Base-by-base conservation (phyloP, 2,329 filamentous ascomycete species). In the Pseudogymnoascus sp. region DNA sequence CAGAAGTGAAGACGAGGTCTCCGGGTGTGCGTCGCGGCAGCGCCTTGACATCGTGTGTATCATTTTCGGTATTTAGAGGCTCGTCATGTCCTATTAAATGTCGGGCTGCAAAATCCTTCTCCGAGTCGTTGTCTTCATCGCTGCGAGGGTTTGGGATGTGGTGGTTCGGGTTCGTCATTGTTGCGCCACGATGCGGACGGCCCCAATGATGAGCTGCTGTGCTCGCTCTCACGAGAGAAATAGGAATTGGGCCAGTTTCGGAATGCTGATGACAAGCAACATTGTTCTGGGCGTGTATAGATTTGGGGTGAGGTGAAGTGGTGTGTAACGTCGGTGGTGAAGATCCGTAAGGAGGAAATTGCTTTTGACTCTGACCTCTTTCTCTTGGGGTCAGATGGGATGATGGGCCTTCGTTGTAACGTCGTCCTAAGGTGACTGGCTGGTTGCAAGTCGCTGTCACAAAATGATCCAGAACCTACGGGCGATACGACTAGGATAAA, bases 1-100 rank as follows among this genome's bases (percentile, higher is more conserved):
- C 61, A 47, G 28, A 42, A 38, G 53, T 50, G 59, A 50, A 62
- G 63, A 68, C 67, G 59, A 35, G 16, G 50, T 56, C 50, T 10
- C 35, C 50, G 1, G n/a, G 50, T 33, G 16, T 31, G 50, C 11
- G 28, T 33, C 28, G 50, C 16, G 16, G 28, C 50, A 18, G 50
- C 16, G n/a, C 10, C 28, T 56, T 33, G 1, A 56, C 28, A 11
- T 33, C 16, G 28, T 56, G 50, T 18, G 50, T 56, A 56, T 56
- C 50, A 56, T 56, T 56, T 35, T 21, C 28, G 5, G 23, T 56
- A 56, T 21, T 56, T 56, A 56, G 50, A 56, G 50, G 16, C 16
- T 33, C 28, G 28, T 18, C 28, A 12, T 21, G 50, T 5, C 50
- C 28, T 56, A 33, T 56, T 21, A 56, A 14, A 56, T 21, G 25